Conservation (phyloP, 2,329 filamentous ascomycete genomes). For the Saccharata proteae region DNA sequence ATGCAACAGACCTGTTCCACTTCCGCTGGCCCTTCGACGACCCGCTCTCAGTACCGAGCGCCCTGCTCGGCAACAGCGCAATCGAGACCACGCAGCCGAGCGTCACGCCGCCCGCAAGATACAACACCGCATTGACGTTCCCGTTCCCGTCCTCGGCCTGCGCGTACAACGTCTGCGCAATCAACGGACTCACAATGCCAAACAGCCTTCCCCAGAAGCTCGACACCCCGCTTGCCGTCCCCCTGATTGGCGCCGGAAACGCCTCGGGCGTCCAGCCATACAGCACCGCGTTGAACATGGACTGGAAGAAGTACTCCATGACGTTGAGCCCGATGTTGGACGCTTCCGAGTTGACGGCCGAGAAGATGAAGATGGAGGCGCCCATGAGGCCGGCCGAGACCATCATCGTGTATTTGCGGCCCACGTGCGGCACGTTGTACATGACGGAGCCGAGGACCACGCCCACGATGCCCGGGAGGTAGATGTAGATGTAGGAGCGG, state of each 20-base stretch:
- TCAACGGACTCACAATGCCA: constrained; percentile 45
- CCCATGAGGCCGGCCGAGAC: constrained; percentile 32
- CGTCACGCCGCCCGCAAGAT: constrained; percentile 43
- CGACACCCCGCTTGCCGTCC: constrained; percentile 42
- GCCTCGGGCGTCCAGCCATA: constrained; percentile 42
- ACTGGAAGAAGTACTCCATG: constrained; percentile 43
- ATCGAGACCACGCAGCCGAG: constrained; percentile 41
- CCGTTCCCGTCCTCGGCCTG: constrained; percentile 15
- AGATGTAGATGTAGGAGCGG: constrained; percentile 42
- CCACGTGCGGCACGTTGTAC: constrained; percentile 33
- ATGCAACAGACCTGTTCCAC: neutral
- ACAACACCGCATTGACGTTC: constrained; percentile 40
- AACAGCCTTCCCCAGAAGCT: constrained; percentile 48
- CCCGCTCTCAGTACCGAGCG: constrained; percentile 21
- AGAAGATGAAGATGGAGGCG: constrained; percentile 33
- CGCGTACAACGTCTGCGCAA: constrained; percentile 35
- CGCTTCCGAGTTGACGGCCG: constrained; percentile 31
- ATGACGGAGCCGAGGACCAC: constrained; percentile 37
- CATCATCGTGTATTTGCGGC: constrained; percentile 35
- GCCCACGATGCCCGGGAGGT: constrained; percentile 39
- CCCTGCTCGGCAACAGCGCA: constrained; percentile 34
- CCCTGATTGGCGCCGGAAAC: constrained; percentile 39
- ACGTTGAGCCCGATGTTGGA: constrained; percentile 38
- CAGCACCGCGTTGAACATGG: constrained; percentile 40
- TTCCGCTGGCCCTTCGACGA: too few relatives aligned